Evolutionary conservation across 1,284 basidiomycete genomes (phyloP), one percentile per base, ranked within the genome.

Genomic region (Trichosporon faecale): DNA sequence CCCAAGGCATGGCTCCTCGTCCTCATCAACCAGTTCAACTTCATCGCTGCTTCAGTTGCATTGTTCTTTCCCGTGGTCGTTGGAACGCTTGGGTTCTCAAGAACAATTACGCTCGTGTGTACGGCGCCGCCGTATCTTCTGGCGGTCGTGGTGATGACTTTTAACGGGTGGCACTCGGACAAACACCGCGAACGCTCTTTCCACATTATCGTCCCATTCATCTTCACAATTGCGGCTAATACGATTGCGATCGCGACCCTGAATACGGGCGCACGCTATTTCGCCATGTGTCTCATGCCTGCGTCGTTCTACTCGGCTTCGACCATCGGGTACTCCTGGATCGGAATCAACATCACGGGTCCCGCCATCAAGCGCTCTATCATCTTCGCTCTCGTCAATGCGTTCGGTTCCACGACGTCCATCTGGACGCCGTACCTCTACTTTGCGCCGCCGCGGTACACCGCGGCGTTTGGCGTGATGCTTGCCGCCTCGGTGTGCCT

Each of bases 151-250:
- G 72, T 68, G 66, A 78, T 83, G 67, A 70, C 78, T 44, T 44
- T 80, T 66, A 79, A 77, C 72, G 81, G 81, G 21, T 77, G 73
- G 74, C 77, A 79, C 70, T 79, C 77, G 18, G 82, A 82, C 75
- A 78, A 79, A 72, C 79, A 73, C 64, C 74, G 74, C 23, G 77
- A 80, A 65, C 77, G 81, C 40, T 21, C 70, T 18, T 66, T 66
- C 40, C 72, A 74, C 71, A 52, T 73, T 29, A 61, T 69, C 49
- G n/a, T 21, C 2, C 70, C 75, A 2, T 69, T 74, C 27, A 2
- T 37, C 23, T 16, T 89, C 25, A 90, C 90, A 16, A 88, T 91
- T 63, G 65, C 90, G n/a, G 91, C 91, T 5, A 92, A 92, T 79
- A 76, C 90, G 64, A 88, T 94, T 66, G 89, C 91, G 1, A 86